Evolutionary conservation across 2,329 filamentous ascomycete species (phyloP), one percentile per base, ranked within the genome.

Genomic region (Cladosporium sp.): DNA sequence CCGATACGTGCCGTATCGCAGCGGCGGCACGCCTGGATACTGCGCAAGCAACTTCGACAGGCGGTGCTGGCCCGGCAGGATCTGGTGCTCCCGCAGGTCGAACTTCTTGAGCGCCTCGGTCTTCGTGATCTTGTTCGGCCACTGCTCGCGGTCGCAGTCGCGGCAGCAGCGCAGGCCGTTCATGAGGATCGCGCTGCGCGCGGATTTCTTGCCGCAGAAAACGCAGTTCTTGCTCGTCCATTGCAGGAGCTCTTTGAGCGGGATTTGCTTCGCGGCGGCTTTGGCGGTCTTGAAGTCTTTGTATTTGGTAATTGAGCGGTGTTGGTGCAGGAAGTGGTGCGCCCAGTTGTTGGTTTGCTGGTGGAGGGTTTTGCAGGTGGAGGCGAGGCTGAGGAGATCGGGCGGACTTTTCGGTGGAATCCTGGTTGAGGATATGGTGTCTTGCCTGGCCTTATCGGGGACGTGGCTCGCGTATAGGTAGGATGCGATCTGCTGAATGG

Each of bases 41-140:
- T 46, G 16, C 13, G 38, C 19, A 13, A 31, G 16, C 4, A 49
- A 9, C 11, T 32, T 14, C n/a, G 35, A 16, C 16, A 33, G 16
- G 4, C 45, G 9, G 7, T 35, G 11, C n/a, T 43, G 45, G 7
- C 48, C 43, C 3, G 57, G 61, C 14, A 63, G 49, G 2, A 66
- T 56, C 14, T 64, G 61, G 18, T 62, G 46, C 9, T 61, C 56
- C 8, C 54, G 56, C 4, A 67, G 49, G 6, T 57, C 49, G 51
- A 52, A 65, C 28, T 59, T 37, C 10, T 55, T 56, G 28, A 56
- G 59, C 2, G 65, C 65, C 11, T 58, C 41, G 0, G 61, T 66
- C 53, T 62, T 62, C 33, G 63, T 66, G 31, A 66, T 64, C 50
- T 62, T 66, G n/a, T 62, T 59, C 3, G 59, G 55, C 63, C 64